Evolutionary conservation across 352 stramenopile genomes (phyloP).

Genomic region (Phytophthora constricta): DNA sequence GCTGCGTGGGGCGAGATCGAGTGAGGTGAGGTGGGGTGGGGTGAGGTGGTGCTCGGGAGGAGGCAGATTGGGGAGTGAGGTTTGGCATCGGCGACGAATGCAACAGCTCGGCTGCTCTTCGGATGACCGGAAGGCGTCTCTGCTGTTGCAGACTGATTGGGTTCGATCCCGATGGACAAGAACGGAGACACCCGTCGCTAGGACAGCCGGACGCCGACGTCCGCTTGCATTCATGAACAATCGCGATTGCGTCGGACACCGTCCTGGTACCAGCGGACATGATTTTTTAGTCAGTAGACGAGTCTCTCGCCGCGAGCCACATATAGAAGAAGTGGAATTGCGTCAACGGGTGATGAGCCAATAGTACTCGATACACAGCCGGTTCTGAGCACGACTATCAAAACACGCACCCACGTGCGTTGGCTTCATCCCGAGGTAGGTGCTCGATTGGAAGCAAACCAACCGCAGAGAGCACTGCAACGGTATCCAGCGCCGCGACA

Average conservation of each 20-base stretch:
- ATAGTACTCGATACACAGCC: too few relatives aligned
- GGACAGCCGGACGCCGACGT: constrained; percentile 10
- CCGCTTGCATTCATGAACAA: neutral
- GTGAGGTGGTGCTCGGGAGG: neutral
- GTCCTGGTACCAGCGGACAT: neutral
- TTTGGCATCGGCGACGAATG: neutral
- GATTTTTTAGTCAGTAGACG: constrained; percentile 8
- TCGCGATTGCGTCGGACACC: neutral
- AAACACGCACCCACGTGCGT: too few relatives aligned
- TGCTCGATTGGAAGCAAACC: too few relatives aligned
- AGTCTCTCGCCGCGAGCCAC: neutral
- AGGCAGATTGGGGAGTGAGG: constrained; percentile 26
- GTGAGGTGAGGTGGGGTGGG: neutral
- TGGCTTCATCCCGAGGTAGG: too few relatives aligned
- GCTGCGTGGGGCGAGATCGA: neutral
- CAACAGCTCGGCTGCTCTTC: neutral
- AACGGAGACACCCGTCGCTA: neutral
- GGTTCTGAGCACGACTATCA: too few relatives aligned
- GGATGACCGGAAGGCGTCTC: too few relatives aligned
- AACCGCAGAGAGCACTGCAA: too few relatives aligned
- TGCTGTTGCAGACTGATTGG: neutral
- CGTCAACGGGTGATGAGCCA: too few relatives aligned
- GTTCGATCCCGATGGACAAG: neutral
- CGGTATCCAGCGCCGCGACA: too few relatives aligned
- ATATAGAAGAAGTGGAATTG: constrained; percentile 21